Base-by-base conservation (phyloP, 768 basidiomycete genomes). In the Hysterangium stoloniferum region DNA sequence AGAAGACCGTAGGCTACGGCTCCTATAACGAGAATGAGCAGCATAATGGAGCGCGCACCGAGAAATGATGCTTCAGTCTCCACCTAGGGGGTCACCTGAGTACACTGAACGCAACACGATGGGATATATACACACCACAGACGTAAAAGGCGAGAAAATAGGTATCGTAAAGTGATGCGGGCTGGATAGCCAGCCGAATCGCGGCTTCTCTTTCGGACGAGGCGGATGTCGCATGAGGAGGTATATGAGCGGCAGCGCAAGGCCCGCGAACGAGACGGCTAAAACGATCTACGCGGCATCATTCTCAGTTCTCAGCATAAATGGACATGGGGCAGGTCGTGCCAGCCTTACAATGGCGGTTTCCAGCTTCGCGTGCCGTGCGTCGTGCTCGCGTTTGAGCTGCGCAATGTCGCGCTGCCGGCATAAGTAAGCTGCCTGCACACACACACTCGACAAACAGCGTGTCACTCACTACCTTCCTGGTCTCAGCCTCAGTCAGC, bases 91-190 rank as follows among this genome's bases (percentile, higher is more conserved):
- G 9, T 27, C 15, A 55, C 6, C 8, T 19, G 27, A 29, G 40
- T 20, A 20, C 8, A 28, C 12, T 33, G 25, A 45, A 28, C 4
- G 28, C 41, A 3, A 20, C 31, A 48, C 15, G 28, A 48, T 13
- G 32, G 11, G n/a, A 27, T 25, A 25, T 20, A 46, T 2, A 68
- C 76, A 50, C 53, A 87, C 85, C 60, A 87, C 86, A 8, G 84
- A 86, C 2, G 84, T 76, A 57, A 87, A 88, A 0, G 85, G 86
- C 0, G 86, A 88, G 15, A 88, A 62, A 3, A 88, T 80, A 4
- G 86, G 84, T 20, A 88, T 82, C 0, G 85, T 87, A 61, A 86
- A 86, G 60, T 86, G 86, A 1, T 75, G 69, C 1, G 81, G 52
- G 11, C 41, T 67, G 4, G 20, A 71, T 55, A n/a, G 66, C 13